Evolutionary conservation across 2,329 filamentous ascomycete species (phyloP).

Genomic region (Fusarium palustre): DNA sequence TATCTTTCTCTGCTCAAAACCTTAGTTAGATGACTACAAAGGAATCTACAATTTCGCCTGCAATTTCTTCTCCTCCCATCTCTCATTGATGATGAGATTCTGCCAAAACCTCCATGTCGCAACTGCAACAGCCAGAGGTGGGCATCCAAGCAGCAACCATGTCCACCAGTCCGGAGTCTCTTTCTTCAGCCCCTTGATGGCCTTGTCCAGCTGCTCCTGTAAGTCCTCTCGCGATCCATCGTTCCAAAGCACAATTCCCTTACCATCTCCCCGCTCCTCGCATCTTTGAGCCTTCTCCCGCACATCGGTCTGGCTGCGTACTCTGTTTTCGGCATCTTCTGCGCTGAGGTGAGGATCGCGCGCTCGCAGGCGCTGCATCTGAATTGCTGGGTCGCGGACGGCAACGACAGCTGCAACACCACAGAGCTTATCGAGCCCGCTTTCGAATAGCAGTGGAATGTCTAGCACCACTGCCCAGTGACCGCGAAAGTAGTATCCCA

Average conservation of each 20-base stretch:
- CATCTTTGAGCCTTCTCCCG: conserved; percentile 83
- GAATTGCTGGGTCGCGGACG: conserved; percentile 80
- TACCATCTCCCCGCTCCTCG: conserved; percentile 70
- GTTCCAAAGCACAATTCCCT: conserved; percentile 90
- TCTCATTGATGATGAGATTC: conserved; percentile 76
- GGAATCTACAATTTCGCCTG: conserved; percentile 42
- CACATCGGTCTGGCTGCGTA: conserved; percentile 88
- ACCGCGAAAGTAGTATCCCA: conserved; percentile 79
- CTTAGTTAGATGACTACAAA: background rate
- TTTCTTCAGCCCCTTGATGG: conserved; percentile 71
- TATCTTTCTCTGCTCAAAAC: background rate
- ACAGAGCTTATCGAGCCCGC: conserved; percentile 84
- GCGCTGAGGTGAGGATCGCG: conserved; percentile 81
- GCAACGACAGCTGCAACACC: conserved; percentile 89
- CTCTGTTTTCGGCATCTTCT: conserved; percentile 90
- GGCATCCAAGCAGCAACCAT: conserved; percentile 75
- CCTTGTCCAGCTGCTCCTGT: conserved; percentile 71
- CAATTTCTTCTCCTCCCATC: conserved; percentile 72
- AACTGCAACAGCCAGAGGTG: conserved; percentile 77
- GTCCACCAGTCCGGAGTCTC: conserved; percentile 86
- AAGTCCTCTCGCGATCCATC: conserved; percentile 80
- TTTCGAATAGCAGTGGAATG: conserved; percentile 92
- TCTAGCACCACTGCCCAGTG: conserved; percentile 93
- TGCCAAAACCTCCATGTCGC: conserved; percentile 79
- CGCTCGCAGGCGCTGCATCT: conserved; percentile 81